Evolutionary conservation across 768 basidiomycete species (phyloP), one percentile per base, ranked within the genome.

Genomic region (Mycena rosella): DNA sequence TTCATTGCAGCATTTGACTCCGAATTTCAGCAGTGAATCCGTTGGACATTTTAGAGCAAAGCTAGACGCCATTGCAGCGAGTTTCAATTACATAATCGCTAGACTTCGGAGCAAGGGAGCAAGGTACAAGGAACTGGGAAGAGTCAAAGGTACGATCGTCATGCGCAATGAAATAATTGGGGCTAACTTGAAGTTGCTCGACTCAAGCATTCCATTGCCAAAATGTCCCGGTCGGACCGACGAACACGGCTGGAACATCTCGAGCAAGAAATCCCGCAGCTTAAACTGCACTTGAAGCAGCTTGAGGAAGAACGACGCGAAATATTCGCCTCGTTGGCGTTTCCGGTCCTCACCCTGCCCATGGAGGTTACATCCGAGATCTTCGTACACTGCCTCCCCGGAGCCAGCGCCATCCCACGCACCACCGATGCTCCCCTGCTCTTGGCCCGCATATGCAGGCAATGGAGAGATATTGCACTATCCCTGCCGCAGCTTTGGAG

Each of bases 381-480:
- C 54, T 77, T 77, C 62, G 36, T 62, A 7, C 58, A 69, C 44
- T 72, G 74, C 58, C 60, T 76, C 22, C 71, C 74, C 17, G 4
- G 2, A 8, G 3, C 54, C 18, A 22, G 5, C 36, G 24, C 26
- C n/a, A 3, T 1, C 30, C 69, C 75, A 5, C 30, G 59, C 11
- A 24, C 55, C 8, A 27, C 27, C n/a, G 55, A 65, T 13, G 73
- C 72, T 15, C 76, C 75, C 15, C 63, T 75, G 9, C 66, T 74
- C 30, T 63, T 77, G 27, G 69, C 73, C 11, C 69, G 72, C n/a
- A 68, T 82, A 26, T 77, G 78, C 56, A 63, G 70, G 5, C 56
- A 63, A 18, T 82, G 80, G 81, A 72, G 77, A 34, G 71, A 66
- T 17, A 70, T 77, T 3, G 75, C 77, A 24, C 24, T 81, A 18